Evolutionary conservation across 1,284 basidiomycete genomes (phyloP), one percentile per base, ranked within the genome.

Genomic region (Ceratobasidium sp.): DNA sequence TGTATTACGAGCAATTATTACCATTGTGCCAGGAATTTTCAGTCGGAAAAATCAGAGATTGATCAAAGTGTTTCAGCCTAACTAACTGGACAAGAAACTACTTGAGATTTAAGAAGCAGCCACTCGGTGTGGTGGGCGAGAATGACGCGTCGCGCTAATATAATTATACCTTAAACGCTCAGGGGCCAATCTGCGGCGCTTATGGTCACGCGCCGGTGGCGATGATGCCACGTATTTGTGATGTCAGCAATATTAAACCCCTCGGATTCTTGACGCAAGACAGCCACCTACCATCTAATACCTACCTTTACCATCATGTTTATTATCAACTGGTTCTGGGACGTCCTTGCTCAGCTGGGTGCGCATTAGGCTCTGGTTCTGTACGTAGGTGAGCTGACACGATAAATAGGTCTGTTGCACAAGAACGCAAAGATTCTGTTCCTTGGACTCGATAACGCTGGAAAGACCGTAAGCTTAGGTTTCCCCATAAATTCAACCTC

Each of bases 341-440:
- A 98, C 83, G 87, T 97, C 79, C 93, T 98, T 81, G 89, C 95
- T 76, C 91, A 93, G 84, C 92, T 98, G 60, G 96, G 96, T 97
- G 82, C 76, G 90, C 85, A 17, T 37, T 20, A 31, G 42, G 13
- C 10, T 45, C 26, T 47, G 61, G 54, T 10, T 11, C 7, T 35
- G n/a, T 2, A 28, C 3, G 8, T 20, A 28, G 47, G 15, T 51
- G 47, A 42, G 23, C 61, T 68, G 10, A 73, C 75, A 28, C 42
- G 53, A 26, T 75, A 33, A 13, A 20, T 81, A 97, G 97, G 97
- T 81, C 90, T 99, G 82, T 85, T 95, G 86, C 96, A 98, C 90
- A 99, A 99, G 92, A 98, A 98, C 83, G 97, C 97, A 81, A 99
- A 99, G 90, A 98, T 99, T 85, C 90, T 99, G 80, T 99, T 99